Conservation (phyloP, 768 basidiomycete species). For the Boletus pseudopeckii region DNA sequence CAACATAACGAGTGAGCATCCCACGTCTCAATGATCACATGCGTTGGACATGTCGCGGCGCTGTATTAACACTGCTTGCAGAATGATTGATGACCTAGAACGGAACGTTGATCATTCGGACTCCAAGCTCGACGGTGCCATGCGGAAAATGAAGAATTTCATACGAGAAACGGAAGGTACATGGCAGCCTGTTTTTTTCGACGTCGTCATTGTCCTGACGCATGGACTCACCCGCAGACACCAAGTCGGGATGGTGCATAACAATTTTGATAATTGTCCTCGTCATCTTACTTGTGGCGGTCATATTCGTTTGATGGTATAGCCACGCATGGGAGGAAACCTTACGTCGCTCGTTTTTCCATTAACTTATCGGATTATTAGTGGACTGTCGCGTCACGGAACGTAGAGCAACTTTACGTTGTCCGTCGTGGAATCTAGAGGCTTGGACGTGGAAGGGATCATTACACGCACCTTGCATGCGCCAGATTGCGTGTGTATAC, state of each 20-base stretch:
- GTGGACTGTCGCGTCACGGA: background rate
- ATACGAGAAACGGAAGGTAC: conserved; percentile 79
- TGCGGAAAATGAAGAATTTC: conserved; percentile 72
- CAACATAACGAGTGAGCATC: conserved; percentile 86
- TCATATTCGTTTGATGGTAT: conserved; percentile 61
- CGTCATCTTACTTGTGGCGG: conserved; percentile 68
- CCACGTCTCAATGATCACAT: conserved; percentile 9
- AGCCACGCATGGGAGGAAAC: conserved; percentile 5
- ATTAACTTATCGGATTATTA: conserved; percentile 18
- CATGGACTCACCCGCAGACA: conserved; percentile 45
- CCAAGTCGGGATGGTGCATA: conserved; percentile 88
- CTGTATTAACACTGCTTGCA: conserved; percentile 28
- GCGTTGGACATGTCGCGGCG: background rate
- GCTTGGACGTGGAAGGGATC: background rate
- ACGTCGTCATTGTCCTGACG: background rate
- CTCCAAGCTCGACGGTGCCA: conserved; percentile 59
- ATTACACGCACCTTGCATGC: background rate
- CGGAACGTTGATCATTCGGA: conserved; percentile 68
- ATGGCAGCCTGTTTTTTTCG: background rate
- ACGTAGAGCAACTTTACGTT: background rate
- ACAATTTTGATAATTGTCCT: conserved; percentile 79
- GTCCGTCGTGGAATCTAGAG: background rate
- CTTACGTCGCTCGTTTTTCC: conserved; percentile 1
- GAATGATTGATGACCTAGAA: conserved; percentile 80
- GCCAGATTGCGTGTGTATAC: background rate